These are phyloP conservation scores for Earliella scabrosa DNA, from an alignment of 1,284 basidiomycete genomes.

Conservation along the genomic window DNA sequence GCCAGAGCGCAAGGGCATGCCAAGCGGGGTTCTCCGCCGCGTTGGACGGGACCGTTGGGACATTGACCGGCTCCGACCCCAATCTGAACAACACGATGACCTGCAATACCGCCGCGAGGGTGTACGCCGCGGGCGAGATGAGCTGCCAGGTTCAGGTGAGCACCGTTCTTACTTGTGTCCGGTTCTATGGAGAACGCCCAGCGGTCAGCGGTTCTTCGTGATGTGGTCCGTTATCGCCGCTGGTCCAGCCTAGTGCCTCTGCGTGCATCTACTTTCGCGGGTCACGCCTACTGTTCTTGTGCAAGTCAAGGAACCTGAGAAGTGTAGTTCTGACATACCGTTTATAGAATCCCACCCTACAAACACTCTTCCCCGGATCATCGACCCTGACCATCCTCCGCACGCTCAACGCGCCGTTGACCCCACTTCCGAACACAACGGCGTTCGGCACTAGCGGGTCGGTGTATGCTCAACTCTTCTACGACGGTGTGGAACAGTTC, in stretches of 20 bases:
- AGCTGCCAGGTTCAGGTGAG: slow-evolving; percentile 76
- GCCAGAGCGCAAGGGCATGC: slow-evolving; percentile 63
- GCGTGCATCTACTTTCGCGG: too few species aligned
- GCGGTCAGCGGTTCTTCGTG: neutral
- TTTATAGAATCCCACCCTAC: slow-evolving; percentile 75
- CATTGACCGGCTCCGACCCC: slow-evolving; percentile 19
- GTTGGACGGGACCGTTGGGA: slow-evolving; percentile 35
- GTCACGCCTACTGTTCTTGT: too few species aligned
- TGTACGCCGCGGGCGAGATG: slow-evolving; percentile 73
- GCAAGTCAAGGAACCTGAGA: too few species aligned
- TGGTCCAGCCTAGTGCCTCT: neutral
- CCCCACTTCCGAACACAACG: slow-evolving; percentile 68
- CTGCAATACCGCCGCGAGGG: slow-evolving; percentile 63
- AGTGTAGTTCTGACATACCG: neutral
- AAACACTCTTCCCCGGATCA: slow-evolving; percentile 69
- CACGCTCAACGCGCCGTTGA: slow-evolving; percentile 68
- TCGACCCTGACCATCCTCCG: slow-evolving; percentile 80
- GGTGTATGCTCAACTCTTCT: slow-evolving; percentile 79
- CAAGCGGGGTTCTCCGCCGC: slow-evolving; percentile 54
- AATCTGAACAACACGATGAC: slow-evolving; percentile 62
- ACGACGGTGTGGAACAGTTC: slow-evolving; percentile 85
- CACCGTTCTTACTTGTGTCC: slow-evolving; percentile 19
- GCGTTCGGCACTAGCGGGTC: slow-evolving; percentile 61
- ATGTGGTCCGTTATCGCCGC: neutral
- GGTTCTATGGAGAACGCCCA: neutral